Conservation (phyloP, 176 grass and related monocot species). For the Coix lacrymajobi region DNA sequence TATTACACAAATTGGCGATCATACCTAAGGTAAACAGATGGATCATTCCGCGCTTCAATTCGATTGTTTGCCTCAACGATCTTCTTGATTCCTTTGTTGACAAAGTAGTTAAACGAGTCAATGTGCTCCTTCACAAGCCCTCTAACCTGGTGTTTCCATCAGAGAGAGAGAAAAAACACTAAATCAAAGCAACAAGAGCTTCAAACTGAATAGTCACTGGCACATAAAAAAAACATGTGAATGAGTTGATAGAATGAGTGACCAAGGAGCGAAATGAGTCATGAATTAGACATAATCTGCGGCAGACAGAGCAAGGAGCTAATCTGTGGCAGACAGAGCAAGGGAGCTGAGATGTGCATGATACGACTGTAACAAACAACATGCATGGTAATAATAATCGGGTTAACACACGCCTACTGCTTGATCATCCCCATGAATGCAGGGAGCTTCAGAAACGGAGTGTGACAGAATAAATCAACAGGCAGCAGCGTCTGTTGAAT, state of each 20-base stretch:
- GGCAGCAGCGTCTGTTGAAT: background rate
- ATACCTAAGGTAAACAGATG: slow-evolving; percentile 63
- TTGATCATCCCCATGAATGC: background rate
- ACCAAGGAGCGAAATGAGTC: background rate
- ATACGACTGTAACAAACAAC: background rate
- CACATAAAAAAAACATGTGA: background rate
- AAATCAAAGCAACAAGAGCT: background rate
- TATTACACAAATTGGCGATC: background rate
- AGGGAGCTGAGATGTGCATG: background rate
- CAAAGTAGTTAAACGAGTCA: slow-evolving; percentile 87
- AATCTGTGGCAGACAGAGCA: background rate
- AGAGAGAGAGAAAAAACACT: background rate
- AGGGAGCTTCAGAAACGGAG: background rate
- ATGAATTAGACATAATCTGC: background rate
- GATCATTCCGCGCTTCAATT: slow-evolving; percentile 47
- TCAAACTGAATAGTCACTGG: background rate
- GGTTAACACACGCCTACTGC: background rate
- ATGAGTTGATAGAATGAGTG: background rate
- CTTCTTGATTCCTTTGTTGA: slow-evolving; percentile 72
- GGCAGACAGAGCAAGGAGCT: background rate
- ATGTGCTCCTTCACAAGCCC: slow-evolving; percentile 89
- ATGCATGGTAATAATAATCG: background rate
- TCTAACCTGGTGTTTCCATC: slow-evolving; percentile 2
- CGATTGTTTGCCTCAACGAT: slow-evolving; percentile 61
- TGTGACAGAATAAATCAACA: background rate